Evolutionary conservation across 164 flowering plant genomes (phyloP).

Genomic region (Malania oleifera): DNA sequence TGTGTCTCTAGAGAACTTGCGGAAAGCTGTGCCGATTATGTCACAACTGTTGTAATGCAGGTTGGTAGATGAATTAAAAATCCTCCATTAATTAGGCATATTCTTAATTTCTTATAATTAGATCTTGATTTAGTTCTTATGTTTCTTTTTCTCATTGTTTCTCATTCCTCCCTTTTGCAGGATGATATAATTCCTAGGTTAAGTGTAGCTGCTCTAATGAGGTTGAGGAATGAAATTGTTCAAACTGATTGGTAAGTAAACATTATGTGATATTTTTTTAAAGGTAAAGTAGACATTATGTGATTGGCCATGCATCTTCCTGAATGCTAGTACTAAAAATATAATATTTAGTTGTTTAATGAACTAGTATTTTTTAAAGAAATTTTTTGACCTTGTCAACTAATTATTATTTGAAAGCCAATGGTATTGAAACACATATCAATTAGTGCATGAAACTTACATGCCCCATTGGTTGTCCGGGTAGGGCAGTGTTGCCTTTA

Average conservation of each 20-base stretch:
- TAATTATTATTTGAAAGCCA: no score
- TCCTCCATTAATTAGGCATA: neutral
- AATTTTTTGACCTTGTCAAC: no score
- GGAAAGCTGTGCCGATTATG: conserved; percentile 68
- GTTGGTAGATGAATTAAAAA: conserved; percentile 22
- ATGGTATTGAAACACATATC: no score
- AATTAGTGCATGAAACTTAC: no score
- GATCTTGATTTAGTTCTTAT: neutral
- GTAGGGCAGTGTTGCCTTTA: no score
- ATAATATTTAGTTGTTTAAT: no score
- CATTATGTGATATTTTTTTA: neutral
- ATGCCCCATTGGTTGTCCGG: no score
- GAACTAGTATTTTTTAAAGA: no score
- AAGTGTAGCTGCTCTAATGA: conserved; percentile 64
- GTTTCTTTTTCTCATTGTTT: conserved; percentile 4
- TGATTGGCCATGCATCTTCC: no score
- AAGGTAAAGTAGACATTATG: no score
- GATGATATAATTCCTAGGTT: conserved; percentile 89
- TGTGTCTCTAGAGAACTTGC: conserved; percentile 83
- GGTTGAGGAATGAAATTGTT: conserved; percentile 85
- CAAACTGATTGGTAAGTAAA: conserved; percentile 83
- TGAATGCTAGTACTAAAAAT: no score
- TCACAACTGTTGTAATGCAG: conserved; percentile 77
- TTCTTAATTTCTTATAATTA: neutral
- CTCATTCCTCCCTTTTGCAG: conserved; percentile 32